Evolutionary conservation across 768 basidiomycete species (phyloP).

Genomic region (Lentinus tigrinus): DNA sequence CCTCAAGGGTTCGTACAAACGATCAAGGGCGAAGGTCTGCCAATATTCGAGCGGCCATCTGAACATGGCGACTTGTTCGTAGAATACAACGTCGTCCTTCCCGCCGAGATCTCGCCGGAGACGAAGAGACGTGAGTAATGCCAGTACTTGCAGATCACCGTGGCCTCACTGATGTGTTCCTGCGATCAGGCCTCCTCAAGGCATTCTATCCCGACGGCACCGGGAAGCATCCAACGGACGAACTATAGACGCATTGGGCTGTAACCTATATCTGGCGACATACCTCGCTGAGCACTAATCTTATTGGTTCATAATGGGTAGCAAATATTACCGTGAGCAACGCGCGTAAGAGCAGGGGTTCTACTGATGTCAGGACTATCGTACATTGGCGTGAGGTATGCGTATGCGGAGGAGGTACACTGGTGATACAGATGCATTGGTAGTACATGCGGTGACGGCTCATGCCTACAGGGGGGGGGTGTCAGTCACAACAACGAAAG

Average conservation of each 20-base stretch:
- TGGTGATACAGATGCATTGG: too few species aligned
- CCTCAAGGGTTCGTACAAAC: conserved; percentile 81
- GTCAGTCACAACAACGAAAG: not conserved
- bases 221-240: conserved; percentile 34
- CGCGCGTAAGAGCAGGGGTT: not conserved
- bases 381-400: not conserved
- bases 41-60: conserved; percentile 52
- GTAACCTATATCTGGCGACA: conserved; percentile 8
- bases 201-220: conserved; percentile 44
- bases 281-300: conserved; percentile 3
- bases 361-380: too few species aligned
- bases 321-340: not conserved
- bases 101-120: conserved; percentile 64
- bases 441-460: too few species aligned
- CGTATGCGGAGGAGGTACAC: not conserved
- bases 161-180: not conserved
- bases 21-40: conserved; percentile 89
- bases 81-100: conserved; percentile 92
- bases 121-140: conserved; percentile 72
- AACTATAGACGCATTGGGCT: conserved; percentile 32
- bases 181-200: conserved; percentile 48
- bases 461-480: not conserved
- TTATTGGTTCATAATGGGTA: conserved; percentile 11
- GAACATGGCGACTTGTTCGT: conserved; percentile 82
- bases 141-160: not conserved